Evolutionary conservation across 768 basidiomycete genomes (phyloP), one percentile per base, ranked within the genome.

Genomic region (Chalciporus piperatus): DNA sequence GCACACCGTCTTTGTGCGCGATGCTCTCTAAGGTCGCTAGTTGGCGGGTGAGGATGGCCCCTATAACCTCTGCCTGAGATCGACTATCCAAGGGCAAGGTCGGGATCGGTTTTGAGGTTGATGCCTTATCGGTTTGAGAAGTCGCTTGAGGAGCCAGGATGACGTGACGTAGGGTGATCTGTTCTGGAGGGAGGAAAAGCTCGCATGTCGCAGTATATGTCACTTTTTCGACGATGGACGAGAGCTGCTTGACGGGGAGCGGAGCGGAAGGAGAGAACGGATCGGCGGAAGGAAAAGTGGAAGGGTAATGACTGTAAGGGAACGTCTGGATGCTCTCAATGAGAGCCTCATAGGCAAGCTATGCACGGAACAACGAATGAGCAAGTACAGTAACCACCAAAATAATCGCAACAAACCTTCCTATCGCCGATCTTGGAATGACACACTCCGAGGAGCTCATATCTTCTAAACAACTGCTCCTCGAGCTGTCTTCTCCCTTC

Each of bases 361-460:
- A 53, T 13, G 41, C 23, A 16, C 12, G 16, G 28, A 17, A 28
- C 7, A 2, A 20, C 6, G 3, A 17, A 10, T 59, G 3, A 61
- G 23, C 8, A 39, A 41, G 1, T 7, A n/a, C 20, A 13, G 7
- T n/a, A 30, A 0, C 1, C 12, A 19, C 52, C 48, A 40, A 46
- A 45, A 37, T 14, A 48, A 55, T 22, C n/a, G 23, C 12, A 54
- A 45, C 75, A 27, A 41, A 90, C 93, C 78, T 79, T 80, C 19
- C 86, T 77, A 57, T 96, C 87, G 0, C 85, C 87, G 23, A 83
- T 83, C 66, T 89, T 93, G 25, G 79, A 76, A 61, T 82, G 84
- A 64, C 90, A 92, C 4, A 87, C 81, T 0, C 80, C 92, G 22
- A 95, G 72, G 27, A 96, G 66, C 69, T 97, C 92, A 80, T 85